Evolutionary conservation across 305 asterid genomes (phyloP), one percentile per base, ranked within the genome.

Genomic region (Solanum aculeatissimum): DNA sequence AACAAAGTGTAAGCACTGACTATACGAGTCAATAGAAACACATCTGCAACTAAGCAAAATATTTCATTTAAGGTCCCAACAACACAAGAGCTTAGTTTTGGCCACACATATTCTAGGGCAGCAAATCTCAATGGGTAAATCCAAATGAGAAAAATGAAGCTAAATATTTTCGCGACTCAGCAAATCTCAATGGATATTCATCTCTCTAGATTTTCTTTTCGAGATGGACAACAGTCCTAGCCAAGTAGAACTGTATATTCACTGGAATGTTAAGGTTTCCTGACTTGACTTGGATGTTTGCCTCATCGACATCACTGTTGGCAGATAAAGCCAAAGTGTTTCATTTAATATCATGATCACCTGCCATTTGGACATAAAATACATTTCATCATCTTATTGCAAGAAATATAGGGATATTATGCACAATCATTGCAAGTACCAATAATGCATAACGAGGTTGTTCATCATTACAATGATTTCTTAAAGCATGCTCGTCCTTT

Each of bases 301-400:
- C 62, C 88, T 51, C 25, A 69, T 35, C 63, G 68, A n/a, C 57
- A 82, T 81, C 21, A 27, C 85, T 2, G 83, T 80, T 19, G 89
- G 90, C 29, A 89, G 89, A 66, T 88, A 88, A 49, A 88, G 89
- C 29, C 91, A 57, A 6, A 88, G 85, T 12, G 89, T 86, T 75
- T 88, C 89, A 18, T 86, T 83, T n/a, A 88, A n/a, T 42, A 88
- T 84, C 86, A 85, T 82, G 13, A 54, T 81, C 19, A 88, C 66
- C 89, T 88, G 84, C 43, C 25, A 81, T 43, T 86, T 10, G 15
- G 15, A 81, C 9, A 25, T 25, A 62, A 62, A 62, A 25, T n/a
- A n/a, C n/a, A n/a, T n/a, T n/a, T n/a, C n/a, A n/a, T n/a, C n/a
- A n/a, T n/a, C n/a, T n/a, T n/a, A n/a, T n/a, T n/a, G 66, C 14